These are phyloP conservation scores for Pterulicium gracile DNA, from an alignment of 1,284 basidiomycete species.

Conservation along the genomic window DNA sequence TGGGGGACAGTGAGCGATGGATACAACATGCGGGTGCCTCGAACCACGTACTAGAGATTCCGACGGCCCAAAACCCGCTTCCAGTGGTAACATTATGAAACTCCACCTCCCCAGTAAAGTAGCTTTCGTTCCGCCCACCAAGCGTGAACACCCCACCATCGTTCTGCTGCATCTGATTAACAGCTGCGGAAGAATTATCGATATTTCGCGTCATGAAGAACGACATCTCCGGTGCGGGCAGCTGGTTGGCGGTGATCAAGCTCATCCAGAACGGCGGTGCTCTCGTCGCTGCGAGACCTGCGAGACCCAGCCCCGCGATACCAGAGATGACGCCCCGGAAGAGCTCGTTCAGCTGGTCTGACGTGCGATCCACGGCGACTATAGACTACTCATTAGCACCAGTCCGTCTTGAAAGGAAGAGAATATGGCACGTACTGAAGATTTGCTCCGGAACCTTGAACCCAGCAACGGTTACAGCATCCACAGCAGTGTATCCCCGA, in stretches of 20 bases:
- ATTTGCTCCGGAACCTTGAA: not conserved
- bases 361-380: not conserved
- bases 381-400: not conserved
- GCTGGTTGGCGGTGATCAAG: constrained; percentile 25
- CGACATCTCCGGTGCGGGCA: constrained; percentile 28
- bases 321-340: constrained; percentile 24
- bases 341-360: not conserved
- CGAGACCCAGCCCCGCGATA: constrained; percentile 39
- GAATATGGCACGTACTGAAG: constrained; percentile 2
- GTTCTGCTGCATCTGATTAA: constrained; percentile 16
- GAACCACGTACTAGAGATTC: constrained; percentile 9
- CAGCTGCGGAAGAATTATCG: constrained; percentile 19
- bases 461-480: not conserved
- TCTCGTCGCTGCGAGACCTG: constrained; percentile 27
- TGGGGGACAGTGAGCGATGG: not conserved
- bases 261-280: constrained; percentile 46
- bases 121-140: constrained; percentile 35
- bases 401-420: not conserved
- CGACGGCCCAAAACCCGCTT: constrained; percentile 31
- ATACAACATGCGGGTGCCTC: not conserved
- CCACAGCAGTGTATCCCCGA: not conserved
- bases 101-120: constrained; percentile 35
- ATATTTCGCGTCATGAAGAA: constrained; percentile 30
- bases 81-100: constrained; percentile 25
- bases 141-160: constrained; percentile 43